A percentile compares a stretch with the other conserved stretches of the same genome.
Conservation (phyloP, 108 stramenopile species). For the Cyclostephanos invisitatus region DNA sequence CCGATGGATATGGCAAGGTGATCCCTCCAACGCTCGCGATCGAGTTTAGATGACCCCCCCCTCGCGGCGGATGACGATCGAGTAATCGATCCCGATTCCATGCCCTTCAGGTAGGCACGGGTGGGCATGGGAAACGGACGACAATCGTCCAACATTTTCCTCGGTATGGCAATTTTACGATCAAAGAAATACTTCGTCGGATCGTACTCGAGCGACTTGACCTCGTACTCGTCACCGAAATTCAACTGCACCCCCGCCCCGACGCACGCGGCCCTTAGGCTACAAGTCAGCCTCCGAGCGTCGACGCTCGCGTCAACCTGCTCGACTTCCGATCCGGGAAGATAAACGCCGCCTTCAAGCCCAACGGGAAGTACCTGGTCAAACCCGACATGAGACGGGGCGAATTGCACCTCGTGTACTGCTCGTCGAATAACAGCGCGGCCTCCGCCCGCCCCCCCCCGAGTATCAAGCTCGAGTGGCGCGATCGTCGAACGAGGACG, state of each 20-base stretch:
- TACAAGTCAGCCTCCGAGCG: slow-evolving; percentile 73
- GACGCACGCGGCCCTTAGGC: slow-evolving; percentile 75
- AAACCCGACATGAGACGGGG: slow-evolving; percentile 72
- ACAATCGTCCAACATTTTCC: slow-evolving; percentile 42
- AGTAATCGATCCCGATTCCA: slow-evolving; percentile 5
- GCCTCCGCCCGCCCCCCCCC: slow-evolving; percentile 1
- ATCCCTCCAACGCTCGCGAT: slow-evolving; percentile 41
- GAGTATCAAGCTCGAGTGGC: slow-evolving; percentile 64
- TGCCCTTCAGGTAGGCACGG: slow-evolving; percentile 35
- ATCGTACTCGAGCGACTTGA: slow-evolving; percentile 59
- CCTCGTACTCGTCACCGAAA: slow-evolving; percentile 63
- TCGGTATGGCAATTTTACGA: slow-evolving; percentile 44
- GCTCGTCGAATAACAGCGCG: slow-evolving; percentile 4
- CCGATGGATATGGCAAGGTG: slow-evolving; percentile 48
- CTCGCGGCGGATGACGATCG: slow-evolving; percentile 30
- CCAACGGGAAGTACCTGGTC: slow-evolving; percentile 63
- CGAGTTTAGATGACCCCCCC: slow-evolving; percentile 13
- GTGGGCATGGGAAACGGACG: slow-evolving; percentile 48
- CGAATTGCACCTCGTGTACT: slow-evolving; percentile 61
- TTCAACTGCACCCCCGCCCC: slow-evolving; percentile 85
- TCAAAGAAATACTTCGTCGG: slow-evolving; percentile 52
- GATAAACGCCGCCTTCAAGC: slow-evolving; percentile 55
- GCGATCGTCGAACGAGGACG: slow-evolving; percentile 71
- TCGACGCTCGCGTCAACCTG: slow-evolving; percentile 93
- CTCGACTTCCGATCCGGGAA: slow-evolving; percentile 77